Evolutionary conservation across 345 rosid genomes (phyloP).

Genomic region (Populus euphratica): DNA sequence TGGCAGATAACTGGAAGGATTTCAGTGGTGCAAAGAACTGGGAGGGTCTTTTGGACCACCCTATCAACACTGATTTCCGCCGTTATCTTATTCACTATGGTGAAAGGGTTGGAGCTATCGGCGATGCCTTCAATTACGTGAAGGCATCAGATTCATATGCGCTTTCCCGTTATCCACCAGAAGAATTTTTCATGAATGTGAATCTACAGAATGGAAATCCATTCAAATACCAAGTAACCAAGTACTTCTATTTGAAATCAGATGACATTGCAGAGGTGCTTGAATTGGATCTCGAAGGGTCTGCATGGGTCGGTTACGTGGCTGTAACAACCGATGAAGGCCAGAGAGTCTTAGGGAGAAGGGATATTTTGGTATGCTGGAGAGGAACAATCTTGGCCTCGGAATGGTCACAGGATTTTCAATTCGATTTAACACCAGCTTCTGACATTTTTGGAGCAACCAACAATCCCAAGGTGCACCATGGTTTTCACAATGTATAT

Average conservation of each 20-base stretch:
- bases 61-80: conserved; percentile 29
- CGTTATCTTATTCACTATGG: conserved; percentile 30
- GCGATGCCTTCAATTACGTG: conserved; percentile 6
- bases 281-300: no score
- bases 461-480: not conserved
- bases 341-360: conserved; percentile 23
- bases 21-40: conserved; percentile 28
- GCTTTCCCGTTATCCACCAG: conserved; percentile 6
- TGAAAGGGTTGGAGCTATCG: not conserved
- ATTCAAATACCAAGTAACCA: conserved; percentile 27
- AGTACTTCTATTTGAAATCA: conserved; percentile 17
- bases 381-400: conserved; percentile 17
- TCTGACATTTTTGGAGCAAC: conserved; percentile 7
- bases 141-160: conserved; percentile 7
- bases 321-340: conserved; percentile 34
- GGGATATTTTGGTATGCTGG: conserved; percentile 34
- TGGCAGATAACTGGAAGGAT: conserved; percentile 12
- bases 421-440: not conserved
- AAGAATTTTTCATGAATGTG: conserved; percentile 15
- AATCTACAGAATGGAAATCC: conserved; percentile 21
- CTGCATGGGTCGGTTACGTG: conserved; percentile 23
- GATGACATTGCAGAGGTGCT: not conserved
- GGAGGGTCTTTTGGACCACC: conserved; percentile 26
- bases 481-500: no score
- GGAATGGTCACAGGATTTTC: not conserved